Evolutionary conservation across 805 yeast species (phyloP), one percentile per base, ranked within the genome.

Genomic region (Hermanozyma aechmeae): DNA sequence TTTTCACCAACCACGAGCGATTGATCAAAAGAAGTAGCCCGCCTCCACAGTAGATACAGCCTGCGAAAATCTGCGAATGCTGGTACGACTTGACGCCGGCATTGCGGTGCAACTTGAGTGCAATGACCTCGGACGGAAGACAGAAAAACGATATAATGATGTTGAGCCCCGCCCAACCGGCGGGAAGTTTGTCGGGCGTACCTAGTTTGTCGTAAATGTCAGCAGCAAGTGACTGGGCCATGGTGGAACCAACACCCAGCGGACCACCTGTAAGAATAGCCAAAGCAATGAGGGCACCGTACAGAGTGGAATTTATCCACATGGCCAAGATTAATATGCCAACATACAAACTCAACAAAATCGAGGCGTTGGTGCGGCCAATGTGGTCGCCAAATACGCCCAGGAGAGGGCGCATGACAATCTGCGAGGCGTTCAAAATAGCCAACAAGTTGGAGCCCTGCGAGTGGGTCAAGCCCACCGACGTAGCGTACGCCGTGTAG

Each of bases 51-150:
- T 11, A 21, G 6, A 21, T 6, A 7, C 13, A 7, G 13, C 24
- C 24, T 10, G 24, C 13, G n/a, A 21, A 21, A 6, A 21, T 21
- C 13, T 21, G 24, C 7, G n/a, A 6, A 6, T 11, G 24, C 7
- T 21, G 6, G 13, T 21, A 21, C 13, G 24, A 6, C n/a, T 21
- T 21, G n/a, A 6, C 7, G 24, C 6, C 6, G 24, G n/a, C 5
- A 74, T 45, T 2, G 72, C 61, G 32, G 15, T 18, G 13, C 27
- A 41, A 38, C 24, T 35, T 35, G 13, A 75, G 64, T 0, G 74
- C 79, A 28, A 74, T 65, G 6, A 71, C 62, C 49, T 75, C 82
- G 3, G 73, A 57, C 2, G 65, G 61, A 15, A 75, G 46, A 4
- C 65, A 47, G 17, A 58, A 46, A 3, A 49, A 25, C 4, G 50